Percentiles rank a stretch among this genome's conserved stretches.
Evolutionary conservation across 1,284 basidiomycete species (phyloP).

Genomic region (Kalmanozyma brasiliensis): DNA sequence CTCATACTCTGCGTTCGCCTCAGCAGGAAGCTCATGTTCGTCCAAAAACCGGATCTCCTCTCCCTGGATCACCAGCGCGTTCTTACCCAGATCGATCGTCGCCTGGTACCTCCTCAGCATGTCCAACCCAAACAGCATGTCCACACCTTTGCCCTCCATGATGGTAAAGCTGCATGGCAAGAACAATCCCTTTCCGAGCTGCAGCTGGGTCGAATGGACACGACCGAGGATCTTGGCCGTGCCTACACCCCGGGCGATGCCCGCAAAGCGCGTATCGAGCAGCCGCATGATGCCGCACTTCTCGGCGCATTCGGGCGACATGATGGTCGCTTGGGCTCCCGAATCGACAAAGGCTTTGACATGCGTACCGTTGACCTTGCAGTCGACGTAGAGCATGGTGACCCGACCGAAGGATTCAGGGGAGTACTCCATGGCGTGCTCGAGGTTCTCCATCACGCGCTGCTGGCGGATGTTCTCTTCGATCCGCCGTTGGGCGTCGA

Average conservation of each 20-base stretch:
- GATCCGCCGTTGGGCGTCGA: slow-evolving; percentile 84
- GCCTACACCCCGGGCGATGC: slow-evolving; percentile 93
- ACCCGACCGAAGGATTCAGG: slow-evolving; percentile 95
- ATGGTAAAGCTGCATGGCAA: slow-evolving; percentile 93
- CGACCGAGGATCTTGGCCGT: slow-evolving; percentile 93
- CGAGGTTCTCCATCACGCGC: slow-evolving; percentile 78
- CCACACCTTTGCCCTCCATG: slow-evolving; percentile 91
- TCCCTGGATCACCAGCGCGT: slow-evolving; percentile 86
- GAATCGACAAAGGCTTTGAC: slow-evolving; percentile 98
- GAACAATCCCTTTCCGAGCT: slow-evolving; percentile 79
- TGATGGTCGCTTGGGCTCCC: slow-evolving; percentile 95
- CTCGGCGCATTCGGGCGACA: slow-evolving; percentile 94
- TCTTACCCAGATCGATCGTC: slow-evolving; percentile 88
- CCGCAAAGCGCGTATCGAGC: slow-evolving; percentile 85
- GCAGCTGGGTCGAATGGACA: slow-evolving; percentile 88
- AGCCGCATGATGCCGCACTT: slow-evolving; percentile 93
- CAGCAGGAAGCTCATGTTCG: slow-evolving; percentile 88
- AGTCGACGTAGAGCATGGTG: slow-evolving; percentile 93
- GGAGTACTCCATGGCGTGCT: slow-evolving; percentile 68
- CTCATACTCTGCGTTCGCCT: slow-evolving; percentile 56
- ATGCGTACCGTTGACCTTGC: slow-evolving; percentile 81
- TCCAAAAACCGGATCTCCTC: slow-evolving; percentile 86
- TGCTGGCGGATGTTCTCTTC: slow-evolving; percentile 93
- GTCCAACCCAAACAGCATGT: slow-evolving; percentile 93
- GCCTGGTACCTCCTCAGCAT: slow-evolving; percentile 99